These are phyloP conservation scores for Prosopis cineraria DNA, from an alignment of 306 rosid genomes.

Conservation along the genomic window DNA sequence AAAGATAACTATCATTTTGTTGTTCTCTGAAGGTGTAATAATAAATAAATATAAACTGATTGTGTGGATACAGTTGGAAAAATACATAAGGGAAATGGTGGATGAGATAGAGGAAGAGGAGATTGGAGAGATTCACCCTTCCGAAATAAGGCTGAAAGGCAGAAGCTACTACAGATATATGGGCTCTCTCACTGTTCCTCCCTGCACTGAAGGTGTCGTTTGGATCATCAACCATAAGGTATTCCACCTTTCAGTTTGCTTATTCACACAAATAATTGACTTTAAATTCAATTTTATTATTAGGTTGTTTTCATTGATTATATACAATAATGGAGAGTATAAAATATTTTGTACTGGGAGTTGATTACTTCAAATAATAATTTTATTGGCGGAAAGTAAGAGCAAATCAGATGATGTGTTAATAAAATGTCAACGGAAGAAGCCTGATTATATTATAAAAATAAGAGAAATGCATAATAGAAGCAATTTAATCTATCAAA, in stretches of 20 bases:
- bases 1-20: too few species aligned
- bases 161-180: constrained; percentile 61
- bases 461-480: not conserved
- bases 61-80: constrained; percentile 44
- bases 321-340: too few species aligned
- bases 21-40: not conserved
- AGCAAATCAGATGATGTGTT: too few species aligned
- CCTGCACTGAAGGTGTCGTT: constrained; percentile 75
- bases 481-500: too few species aligned
- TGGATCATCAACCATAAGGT: constrained; percentile 73
- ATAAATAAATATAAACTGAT: not conserved
- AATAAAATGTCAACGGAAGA: too few species aligned
- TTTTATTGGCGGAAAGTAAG: too few species aligned
- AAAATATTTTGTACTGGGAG: too few species aligned
- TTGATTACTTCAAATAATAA: too few species aligned
- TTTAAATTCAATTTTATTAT: not conserved
- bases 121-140: constrained; percentile 59
- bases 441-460: too few species aligned
- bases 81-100: constrained; percentile 35
- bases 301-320: too few species aligned
- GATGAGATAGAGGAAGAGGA: constrained; percentile 33
- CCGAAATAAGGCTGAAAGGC: constrained; percentile 41
- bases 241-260: not conserved
- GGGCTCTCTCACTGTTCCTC: constrained; percentile 83
- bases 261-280: not conserved